Conservation (phyloP, 768 basidiomycete genomes). For the Psilocybe azurescens region DNA sequence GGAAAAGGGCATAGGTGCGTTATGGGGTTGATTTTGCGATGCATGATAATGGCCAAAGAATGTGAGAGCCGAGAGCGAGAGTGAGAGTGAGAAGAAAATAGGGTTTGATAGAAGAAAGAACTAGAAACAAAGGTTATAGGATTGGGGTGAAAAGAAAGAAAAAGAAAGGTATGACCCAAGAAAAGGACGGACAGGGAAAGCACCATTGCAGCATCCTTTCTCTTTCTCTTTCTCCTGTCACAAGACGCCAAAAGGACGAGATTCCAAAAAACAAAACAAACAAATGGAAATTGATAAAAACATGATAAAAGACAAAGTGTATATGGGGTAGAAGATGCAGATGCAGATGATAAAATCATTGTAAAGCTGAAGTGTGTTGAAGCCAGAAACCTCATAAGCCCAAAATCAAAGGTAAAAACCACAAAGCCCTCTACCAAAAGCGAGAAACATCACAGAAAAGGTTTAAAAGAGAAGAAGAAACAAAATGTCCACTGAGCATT, state of each 20-base stretch:
- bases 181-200: constrained; percentile 15
- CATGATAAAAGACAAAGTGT: neutral
- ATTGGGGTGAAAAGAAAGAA: neutral
- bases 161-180: constrained; percentile 2
- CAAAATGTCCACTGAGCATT: constrained; percentile 13
- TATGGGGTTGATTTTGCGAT: neutral
- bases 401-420: neutral
- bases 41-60: neutral
- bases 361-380: neutral
- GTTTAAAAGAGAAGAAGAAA: constrained; percentile 3
- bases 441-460: constrained; percentile 9
- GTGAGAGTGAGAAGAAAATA: neutral
- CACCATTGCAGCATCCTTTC: constrained; percentile 5
- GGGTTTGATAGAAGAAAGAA: neutral
- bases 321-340: neutral
- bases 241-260: neutral
- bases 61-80: neutral
- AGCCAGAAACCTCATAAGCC: neutral
- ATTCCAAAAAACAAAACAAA: neutral
- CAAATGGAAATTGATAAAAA: constrained; percentile 3
- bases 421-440: neutral
- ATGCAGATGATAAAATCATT: neutral
- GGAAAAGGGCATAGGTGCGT: neutral
- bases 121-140: neutral
- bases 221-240: neutral